Evolutionary conservation across 352 stramenopile species (phyloP).

Genomic region (Phytophthora crassamura): DNA sequence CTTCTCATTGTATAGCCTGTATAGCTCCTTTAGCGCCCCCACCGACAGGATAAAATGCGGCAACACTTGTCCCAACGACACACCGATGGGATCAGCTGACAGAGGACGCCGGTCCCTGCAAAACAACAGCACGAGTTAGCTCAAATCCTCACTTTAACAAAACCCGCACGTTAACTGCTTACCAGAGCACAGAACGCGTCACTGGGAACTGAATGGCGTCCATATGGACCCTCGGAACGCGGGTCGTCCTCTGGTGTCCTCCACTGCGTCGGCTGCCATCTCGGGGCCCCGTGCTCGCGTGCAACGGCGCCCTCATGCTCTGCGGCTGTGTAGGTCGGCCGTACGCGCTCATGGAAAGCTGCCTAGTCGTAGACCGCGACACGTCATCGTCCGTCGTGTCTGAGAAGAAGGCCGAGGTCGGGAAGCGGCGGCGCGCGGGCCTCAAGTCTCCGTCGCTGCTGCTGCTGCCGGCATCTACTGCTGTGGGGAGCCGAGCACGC

Average conservation of each 20-base stretch:
- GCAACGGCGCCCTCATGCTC: slow-evolving; percentile 6
- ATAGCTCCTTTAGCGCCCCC: slow-evolving; percentile 57
- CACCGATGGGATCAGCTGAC: slow-evolving; percentile 38
- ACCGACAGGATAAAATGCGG: slow-evolving; percentile 56
- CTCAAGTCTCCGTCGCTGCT: slow-evolving; percentile 8
- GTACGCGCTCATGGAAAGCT: slow-evolving; percentile 30
- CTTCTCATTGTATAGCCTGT: slow-evolving; percentile 36
- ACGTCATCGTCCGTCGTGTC: slow-evolving; percentile 79
- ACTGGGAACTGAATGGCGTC: slow-evolving; percentile 71
- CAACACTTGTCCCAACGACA: slow-evolving; percentile 56
- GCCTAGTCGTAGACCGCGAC: background rate
- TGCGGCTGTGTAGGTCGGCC: background rate
- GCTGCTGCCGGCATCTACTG: slow-evolving; percentile 14
- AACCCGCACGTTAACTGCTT: slow-evolving; percentile 2
- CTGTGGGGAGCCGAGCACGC: slow-evolving; percentile 21
- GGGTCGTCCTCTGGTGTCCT: background rate
- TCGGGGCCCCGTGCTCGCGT: slow-evolving; percentile 22
- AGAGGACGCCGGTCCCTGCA: slow-evolving; percentile 71
- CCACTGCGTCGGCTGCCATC: slow-evolving; percentile 1
- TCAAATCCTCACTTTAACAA: background rate
- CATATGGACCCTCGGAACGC: slow-evolving; percentile 47
- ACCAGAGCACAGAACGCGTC: slow-evolving; percentile 76
- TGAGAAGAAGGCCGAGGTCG: slow-evolving; percentile 69
- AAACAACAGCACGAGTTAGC: slow-evolving; percentile 1
- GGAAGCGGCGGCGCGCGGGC: slow-evolving; percentile 20